These are phyloP conservation scores for Alternaria brassicae DNA, from an alignment of 2,329 filamentous ascomycete species.

Conservation along the genomic window DNA sequence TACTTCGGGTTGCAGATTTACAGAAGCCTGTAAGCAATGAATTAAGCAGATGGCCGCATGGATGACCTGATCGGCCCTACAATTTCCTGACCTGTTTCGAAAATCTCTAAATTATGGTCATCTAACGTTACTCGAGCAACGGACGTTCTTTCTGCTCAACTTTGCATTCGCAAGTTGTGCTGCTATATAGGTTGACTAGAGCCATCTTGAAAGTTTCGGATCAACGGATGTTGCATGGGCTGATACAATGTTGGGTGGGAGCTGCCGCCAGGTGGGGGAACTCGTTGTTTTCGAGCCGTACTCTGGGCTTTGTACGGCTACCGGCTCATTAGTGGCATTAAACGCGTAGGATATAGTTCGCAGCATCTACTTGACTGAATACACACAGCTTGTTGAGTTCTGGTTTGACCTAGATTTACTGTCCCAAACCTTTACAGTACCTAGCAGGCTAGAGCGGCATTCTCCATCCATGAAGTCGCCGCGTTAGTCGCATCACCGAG, in stretches of 20 bases:
- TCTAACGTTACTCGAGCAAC: neutral
- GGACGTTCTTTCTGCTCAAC: neutral
- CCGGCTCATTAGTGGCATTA: constrained; percentile 1
- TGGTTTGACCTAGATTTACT: neutral
- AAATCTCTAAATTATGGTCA: neutral
- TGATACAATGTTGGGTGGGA: neutral
- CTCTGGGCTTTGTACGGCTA: neutral
- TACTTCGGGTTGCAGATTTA: neutral
- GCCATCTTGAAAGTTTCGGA: neutral
- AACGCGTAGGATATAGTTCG: neutral
- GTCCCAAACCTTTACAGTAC: neutral
- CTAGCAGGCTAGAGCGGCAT: neutral
- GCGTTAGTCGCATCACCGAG: neutral
- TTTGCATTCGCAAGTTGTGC: neutral
- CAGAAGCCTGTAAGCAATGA: neutral
- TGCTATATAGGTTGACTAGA: neutral
- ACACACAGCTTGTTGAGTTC: neutral
- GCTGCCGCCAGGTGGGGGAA: constrained; percentile 1
- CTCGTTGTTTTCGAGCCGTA: neutral
- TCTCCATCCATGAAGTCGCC: neutral
- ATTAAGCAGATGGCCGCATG: neutral
- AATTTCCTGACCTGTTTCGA: neutral
- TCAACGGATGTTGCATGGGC: neutral
- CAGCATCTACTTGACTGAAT: neutral
- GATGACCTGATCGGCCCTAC: neutral